Base-by-base conservation (phyloP, 129 eudicot species). In the Glebionis coronaria region DNA sequence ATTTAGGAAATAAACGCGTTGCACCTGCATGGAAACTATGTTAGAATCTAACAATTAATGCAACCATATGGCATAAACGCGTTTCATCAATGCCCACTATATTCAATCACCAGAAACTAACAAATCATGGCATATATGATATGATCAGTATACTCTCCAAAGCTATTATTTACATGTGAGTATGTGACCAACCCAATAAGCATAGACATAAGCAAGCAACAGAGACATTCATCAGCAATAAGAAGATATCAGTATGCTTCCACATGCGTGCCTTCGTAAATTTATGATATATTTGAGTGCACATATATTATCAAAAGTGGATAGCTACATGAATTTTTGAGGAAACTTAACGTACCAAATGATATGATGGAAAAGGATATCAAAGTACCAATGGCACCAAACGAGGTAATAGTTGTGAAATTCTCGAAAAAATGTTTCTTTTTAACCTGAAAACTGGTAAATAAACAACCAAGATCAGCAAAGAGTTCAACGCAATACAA, bases 381-480 rank as follows among this genome's bases (percentile, higher is more conserved):
- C 75, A 82, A 59, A 38, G 87, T 78, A 18, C 87, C 87, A 25
- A 82, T 49, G 27, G 81, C 83, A 53, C 87, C 87, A 56, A 78
- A 82, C 11, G 78, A 71, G 58, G 77, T 74, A 62, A 82, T 82
- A 50, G 87, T 82, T n/a, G 73, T 74, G 80, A 82, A 78, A 56
- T 82, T 82, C 60, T 78, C 76, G 68, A 82, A 82, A 74, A 82
- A 82, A 5, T 71, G 83, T 67, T 78, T 78, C 78, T 82, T 82
- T 75, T 82, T 78, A 61, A 82, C 83, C 81, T 78, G 81, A 57
- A 82, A 82, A 58, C 83, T 82, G 81, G 65, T 52, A 60, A 42
- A 60, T 16, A 40, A 15, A 12, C 27, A 61, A 61, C 47, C 6
- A 28, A 21, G 13, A 60, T 68, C 59, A 75, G 23, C 51, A 51